Conservation (phyloP, 2,329 filamentous ascomycete species). For the Exophiala alcalophila region DNA sequence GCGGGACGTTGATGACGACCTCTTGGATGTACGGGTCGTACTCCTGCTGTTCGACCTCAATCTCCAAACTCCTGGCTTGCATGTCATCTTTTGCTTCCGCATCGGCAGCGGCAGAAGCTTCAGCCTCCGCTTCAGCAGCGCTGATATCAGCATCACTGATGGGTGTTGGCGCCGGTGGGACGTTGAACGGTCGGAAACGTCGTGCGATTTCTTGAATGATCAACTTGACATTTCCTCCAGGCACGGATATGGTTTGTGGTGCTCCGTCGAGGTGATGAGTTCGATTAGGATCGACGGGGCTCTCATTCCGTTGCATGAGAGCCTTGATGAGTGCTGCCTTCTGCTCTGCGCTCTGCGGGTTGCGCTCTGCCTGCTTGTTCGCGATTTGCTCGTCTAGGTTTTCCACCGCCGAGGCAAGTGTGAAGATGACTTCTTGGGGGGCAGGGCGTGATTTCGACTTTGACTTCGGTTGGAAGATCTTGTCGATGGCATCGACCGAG, state of each 20-base stretch:
- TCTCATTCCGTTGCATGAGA: conserved; percentile 41
- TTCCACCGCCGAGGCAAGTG: conserved; percentile 52
- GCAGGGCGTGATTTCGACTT: conserved; percentile 47
- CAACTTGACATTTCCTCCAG: conserved; percentile 56
- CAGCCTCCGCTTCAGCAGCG: conserved; percentile 40
- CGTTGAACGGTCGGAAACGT: conserved; percentile 74
- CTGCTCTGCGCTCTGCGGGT: conserved; percentile 56
- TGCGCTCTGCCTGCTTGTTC: conserved; percentile 50
- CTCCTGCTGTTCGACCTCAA: conserved; percentile 23
- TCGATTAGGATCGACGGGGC: conserved; percentile 32
- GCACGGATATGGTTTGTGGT: conserved; percentile 44
- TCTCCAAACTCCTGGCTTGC: conserved; percentile 32
- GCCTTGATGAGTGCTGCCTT: conserved; percentile 41
- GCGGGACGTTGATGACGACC: conserved; percentile 50
- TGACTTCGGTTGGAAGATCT: conserved; percentile 70
- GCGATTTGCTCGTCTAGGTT: conserved; percentile 40
- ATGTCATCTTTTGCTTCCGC: conserved; percentile 34
- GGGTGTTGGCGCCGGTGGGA: conserved; percentile 74
- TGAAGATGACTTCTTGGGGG: conserved; percentile 61
- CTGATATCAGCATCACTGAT: conserved; percentile 45
- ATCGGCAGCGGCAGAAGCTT: conserved; percentile 37
- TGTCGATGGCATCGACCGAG: conserved; percentile 71
- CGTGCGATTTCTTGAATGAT: conserved; percentile 67
- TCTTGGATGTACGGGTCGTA: conserved; percentile 31
- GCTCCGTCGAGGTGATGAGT: conserved; percentile 41